phyloP scores from a whole-genome alignment of 2,329 filamentous ascomycete species.

The Ambrosiella cleistominuta region DNA sequence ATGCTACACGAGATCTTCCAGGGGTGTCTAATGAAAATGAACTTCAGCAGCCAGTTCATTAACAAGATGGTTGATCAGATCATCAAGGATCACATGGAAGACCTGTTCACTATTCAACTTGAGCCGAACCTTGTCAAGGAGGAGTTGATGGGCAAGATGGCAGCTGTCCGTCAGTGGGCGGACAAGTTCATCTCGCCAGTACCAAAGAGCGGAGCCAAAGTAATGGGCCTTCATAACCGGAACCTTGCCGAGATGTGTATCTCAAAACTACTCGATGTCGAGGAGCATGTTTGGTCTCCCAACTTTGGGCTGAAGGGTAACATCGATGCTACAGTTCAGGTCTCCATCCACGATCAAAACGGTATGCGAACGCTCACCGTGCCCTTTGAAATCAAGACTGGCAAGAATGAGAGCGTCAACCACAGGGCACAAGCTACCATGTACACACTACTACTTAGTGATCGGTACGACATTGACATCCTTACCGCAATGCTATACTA shows the following conservation, averaged over 20 bases:
- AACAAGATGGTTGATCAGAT: conserved; percentile 47
- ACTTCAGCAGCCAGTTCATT: conserved; percentile 58
- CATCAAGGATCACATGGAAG: conserved; percentile 66
- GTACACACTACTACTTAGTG: conserved; percentile 81
- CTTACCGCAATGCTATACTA: conserved; percentile 88
- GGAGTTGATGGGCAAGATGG: conserved; percentile 68
- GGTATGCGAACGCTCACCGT: conserved; percentile 56
- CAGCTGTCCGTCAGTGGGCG: conserved; percentile 69
- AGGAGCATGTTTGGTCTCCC: conserved; percentile 96
- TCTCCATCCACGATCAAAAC: conserved; percentile 57
- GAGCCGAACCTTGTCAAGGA: conserved; percentile 55
- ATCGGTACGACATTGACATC: conserved; percentile 87
- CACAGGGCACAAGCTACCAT: conserved; percentile 89
- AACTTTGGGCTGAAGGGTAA: conserved; percentile 96
- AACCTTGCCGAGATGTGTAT: conserved; percentile 66
- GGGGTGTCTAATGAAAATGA: conserved; percentile 65
- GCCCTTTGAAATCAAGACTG: conserved; percentile 91
- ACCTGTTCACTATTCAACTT: conserved; percentile 74
- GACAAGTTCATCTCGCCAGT: conserved; percentile 55
- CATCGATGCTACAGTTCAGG: conserved; percentile 90
- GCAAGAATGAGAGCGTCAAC: conserved; percentile 60
- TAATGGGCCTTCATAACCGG: conserved; percentile 57
- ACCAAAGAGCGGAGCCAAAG: conserved; percentile 53
- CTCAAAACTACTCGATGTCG: conserved; percentile 85
- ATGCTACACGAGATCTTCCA: conserved; percentile 94